These are phyloP conservation scores for Clavispora santaluciae DNA, from an alignment of 805 yeast genomes.

Conservation along the genomic window DNA sequence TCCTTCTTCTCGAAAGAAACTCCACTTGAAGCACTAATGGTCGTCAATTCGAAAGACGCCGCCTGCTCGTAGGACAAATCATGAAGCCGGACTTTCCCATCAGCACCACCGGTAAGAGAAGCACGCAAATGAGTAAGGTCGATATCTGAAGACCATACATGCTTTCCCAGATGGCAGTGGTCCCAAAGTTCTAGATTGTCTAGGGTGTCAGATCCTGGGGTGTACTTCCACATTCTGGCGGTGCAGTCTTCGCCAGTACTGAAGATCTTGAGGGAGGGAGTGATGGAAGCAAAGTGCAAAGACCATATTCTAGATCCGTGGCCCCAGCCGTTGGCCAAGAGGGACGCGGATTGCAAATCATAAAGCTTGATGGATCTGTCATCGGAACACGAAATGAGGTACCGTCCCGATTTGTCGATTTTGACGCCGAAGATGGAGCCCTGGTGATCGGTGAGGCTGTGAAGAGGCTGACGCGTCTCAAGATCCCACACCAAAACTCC, in stretches of 20 bases:
- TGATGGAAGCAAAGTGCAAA: slow-evolving; percentile 48
- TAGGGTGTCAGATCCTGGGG: slow-evolving; percentile 23
- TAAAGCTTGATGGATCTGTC: slow-evolving; percentile 84
- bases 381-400: slow-evolving; percentile 81
- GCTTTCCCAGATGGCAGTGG: slow-evolving; percentile 76
- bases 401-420: slow-evolving; percentile 50
- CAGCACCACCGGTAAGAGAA: slow-evolving; percentile 89
- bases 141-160: slow-evolving; percentile 76
- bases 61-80: slow-evolving; percentile 26
- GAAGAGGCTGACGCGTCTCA: slow-evolving; percentile 36
- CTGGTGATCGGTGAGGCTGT: slow-evolving; percentile 68
- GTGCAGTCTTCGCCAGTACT: slow-evolving; percentile 84
- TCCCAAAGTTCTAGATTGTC: slow-evolving; percentile 45
- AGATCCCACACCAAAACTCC: slow-evolving; percentile 81
- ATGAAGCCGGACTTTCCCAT: slow-evolving; percentile 70
- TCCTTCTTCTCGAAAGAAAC: slow-evolving; percentile 42
- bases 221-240: slow-evolving; percentile 67
- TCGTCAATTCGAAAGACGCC: slow-evolving; percentile 23
- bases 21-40: slow-evolving; percentile 26
- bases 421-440: slow-evolving; percentile 87
- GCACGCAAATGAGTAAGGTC: slow-evolving; percentile 36
- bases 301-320: slow-evolving; percentile 94
- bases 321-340: slow-evolving; percentile 88
- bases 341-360: slow-evolving; percentile 52
- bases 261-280: slow-evolving; percentile 39